Evolutionary conservation across 164 flowering plant genomes (phyloP).

Genomic region (Sedum album): DNA sequence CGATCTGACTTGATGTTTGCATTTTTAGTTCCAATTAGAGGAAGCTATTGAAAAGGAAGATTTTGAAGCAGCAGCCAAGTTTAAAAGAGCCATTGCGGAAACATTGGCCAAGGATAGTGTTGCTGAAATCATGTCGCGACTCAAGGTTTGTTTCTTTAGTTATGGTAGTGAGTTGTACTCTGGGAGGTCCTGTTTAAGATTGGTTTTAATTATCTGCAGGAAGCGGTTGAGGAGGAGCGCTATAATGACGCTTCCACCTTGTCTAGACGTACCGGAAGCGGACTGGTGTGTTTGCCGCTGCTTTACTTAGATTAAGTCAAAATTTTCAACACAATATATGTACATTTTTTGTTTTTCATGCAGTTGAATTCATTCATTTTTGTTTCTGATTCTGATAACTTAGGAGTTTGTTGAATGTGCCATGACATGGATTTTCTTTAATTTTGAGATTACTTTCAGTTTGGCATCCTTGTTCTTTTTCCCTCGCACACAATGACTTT

Average conservation of each 20-base stretch:
- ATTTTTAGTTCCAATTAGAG: slow-evolving; percentile 94
- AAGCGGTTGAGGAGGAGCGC: slow-evolving; percentile 50
- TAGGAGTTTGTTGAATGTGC: neutral
- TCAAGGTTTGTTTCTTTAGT: slow-evolving; percentile 49
- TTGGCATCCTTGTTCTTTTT: neutral
- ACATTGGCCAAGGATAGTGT: neutral
- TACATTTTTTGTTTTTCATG: neutral
- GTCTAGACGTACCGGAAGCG: slow-evolving; percentile 67
- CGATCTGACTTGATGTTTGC: too few species aligned
- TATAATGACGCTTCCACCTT: slow-evolving; percentile 85
- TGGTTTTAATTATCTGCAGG: slow-evolving; percentile 30
- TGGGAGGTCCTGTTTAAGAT: neutral
- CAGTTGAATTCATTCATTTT: neutral
- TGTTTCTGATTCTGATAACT: neutral
- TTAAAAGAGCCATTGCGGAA: slow-evolving; percentile 64
- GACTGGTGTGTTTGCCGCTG: slow-evolving; percentile 52
- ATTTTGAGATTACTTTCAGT: neutral
- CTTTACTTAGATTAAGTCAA: neutral
- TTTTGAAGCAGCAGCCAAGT: slow-evolving; percentile 69
- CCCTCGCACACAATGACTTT: neutral
- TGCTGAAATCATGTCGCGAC: slow-evolving; percentile 68
- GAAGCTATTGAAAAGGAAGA: slow-evolving; percentile 94
- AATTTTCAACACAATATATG: neutral
- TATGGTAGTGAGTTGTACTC: neutral
- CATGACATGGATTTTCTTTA: neutral